Evolutionary conservation across 495 filamentous ascomycete species (phyloP), one percentile per base, ranked within the genome.

Genomic region (Parathielavia appendiculata): DNA sequence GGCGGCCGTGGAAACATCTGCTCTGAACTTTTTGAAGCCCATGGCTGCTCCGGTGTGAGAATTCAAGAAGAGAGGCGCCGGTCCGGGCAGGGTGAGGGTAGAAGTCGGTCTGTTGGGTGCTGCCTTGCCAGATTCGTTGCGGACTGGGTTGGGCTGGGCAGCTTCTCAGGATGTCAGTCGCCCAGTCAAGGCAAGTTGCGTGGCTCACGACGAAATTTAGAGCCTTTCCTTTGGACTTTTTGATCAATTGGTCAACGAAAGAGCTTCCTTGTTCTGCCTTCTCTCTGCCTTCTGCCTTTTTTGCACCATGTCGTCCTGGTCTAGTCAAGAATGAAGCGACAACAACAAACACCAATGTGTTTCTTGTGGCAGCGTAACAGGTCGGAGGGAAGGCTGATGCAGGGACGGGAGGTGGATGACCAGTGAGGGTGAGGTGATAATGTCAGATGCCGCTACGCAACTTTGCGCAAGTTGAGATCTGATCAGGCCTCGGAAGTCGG

Each of bases 21-120:
- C 55, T 13, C 65, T 66, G 44, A 76, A 75, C 44, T 70, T 75
- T 44, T 53, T 71, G 60, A 55, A 62, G 67, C 36, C 38, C 64
- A 68, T 74, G 51, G 53, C 23, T 48, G 53, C 23, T 48, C 19
- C 34, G 1, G 9, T 23, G 49, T 12, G 11, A 35, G 32, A 10
- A 12, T 6, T 6, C 13, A 23, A 14, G 49, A 17, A 7, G 3
- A 12, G 19, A n/a, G 45, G 9, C 1, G 30, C 14, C n/a, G 22
- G 22, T 32, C 2, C 0, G 12, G 16, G 13, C 1, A 14, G 13
- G 35, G 35, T 38, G 35, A 38, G 35, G 13, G 35, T 10, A 10
- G 35, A 38, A 5, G 14, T 35, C 20, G 32, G 22, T 30, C 13
- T 14, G 17, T 8, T 13, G 0, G 41, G n/a, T 5, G 40, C 4